These are phyloP conservation scores for Penstemon newberryi DNA, from an alignment of 257 asterid genomes.

Conservation along the genomic window DNA sequence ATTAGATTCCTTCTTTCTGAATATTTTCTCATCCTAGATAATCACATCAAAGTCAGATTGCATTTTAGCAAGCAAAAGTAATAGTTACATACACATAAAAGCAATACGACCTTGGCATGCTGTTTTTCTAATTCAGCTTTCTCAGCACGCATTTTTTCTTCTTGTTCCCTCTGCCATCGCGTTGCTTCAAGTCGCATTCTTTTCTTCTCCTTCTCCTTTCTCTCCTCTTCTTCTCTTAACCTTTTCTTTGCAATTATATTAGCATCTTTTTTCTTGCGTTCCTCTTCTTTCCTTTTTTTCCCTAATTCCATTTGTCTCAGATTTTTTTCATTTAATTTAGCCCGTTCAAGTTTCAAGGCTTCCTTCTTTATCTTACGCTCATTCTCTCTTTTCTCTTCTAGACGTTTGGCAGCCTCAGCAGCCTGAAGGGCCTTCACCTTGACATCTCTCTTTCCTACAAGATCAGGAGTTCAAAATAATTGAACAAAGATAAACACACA, in stretches of 20 bases:
- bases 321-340: conserved; percentile 62
- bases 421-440: conserved; percentile 89
- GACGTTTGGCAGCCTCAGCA: conserved; percentile 89
- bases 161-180: conserved; percentile 60
- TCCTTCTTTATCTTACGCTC: conserved; percentile 84
- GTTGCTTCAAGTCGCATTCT: conserved; percentile 59
- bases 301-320: conserved; percentile 58
- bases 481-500: background rate
- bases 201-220: conserved; percentile 73
- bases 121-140: conserved; percentile 56
- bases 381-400: conserved; percentile 64
- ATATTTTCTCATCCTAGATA: conserved; percentile 53
- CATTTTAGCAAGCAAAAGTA: conserved; percentile 23
- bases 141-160: conserved; percentile 50
- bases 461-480: conserved; percentile 24
- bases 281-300: conserved; percentile 72
- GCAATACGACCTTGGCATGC: conserved; percentile 40
- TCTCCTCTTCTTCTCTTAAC: conserved; percentile 75
- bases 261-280: conserved; percentile 69
- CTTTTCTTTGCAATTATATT: conserved; percentile 68
- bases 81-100: conserved; percentile 18
- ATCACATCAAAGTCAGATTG: conserved; percentile 32
- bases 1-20: conserved; percentile 44
- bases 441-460: conserved; percentile 75
- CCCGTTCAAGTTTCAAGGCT: conserved; percentile 80